These are phyloP conservation scores for Sesbania bispinosa DNA, from an alignment of 306 rosid species.

Conservation along the genomic window DNA sequence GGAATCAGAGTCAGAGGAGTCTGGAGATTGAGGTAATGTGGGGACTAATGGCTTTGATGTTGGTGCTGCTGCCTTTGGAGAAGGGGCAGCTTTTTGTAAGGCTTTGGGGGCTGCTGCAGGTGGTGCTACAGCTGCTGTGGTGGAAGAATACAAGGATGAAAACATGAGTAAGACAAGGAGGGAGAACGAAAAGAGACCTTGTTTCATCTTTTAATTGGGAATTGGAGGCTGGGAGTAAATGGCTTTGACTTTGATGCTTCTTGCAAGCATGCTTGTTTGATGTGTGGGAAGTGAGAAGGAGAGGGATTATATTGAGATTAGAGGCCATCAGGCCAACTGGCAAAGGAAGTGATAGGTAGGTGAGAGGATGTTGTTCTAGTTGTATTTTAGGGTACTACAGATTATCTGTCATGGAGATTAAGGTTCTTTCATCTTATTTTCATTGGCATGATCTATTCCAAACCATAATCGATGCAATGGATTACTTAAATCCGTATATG, in stretches of 20 bases:
- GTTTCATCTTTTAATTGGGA: constrained; percentile 15
- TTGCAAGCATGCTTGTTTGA: not conserved
- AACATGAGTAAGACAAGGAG: constrained; percentile 15
- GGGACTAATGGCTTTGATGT: no score
- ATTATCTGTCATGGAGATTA: constrained; percentile 6
- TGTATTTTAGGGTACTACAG: not conserved
- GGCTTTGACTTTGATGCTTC: not conserved
- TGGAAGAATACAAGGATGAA: not conserved
- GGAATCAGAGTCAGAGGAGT: no score
- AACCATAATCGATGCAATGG: not conserved
- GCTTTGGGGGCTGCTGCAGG: constrained; percentile 22
- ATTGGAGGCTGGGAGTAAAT: not conserved
- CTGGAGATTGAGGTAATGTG: no score
- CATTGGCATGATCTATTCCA: not conserved
- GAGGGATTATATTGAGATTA: constrained; percentile 10
- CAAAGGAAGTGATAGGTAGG: not conserved
- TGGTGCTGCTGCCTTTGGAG: no score
- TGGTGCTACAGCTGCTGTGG: constrained; percentile 6
- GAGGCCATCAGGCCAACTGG: no score
- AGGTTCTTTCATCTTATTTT: constrained; percentile 7
- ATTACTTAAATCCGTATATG: not conserved
- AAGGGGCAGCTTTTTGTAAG: not conserved
- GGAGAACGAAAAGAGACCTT: not conserved
- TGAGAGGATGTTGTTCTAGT: constrained; percentile 13
- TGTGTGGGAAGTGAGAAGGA: not conserved